A percentile compares a stretch with the other conserved stretches of the same genome.
These are phyloP conservation scores for Ophiocordyceps camponoti-rufipedis DNA, from an alignment of 2,329 filamentous ascomycete genomes.

Conservation along the genomic window DNA sequence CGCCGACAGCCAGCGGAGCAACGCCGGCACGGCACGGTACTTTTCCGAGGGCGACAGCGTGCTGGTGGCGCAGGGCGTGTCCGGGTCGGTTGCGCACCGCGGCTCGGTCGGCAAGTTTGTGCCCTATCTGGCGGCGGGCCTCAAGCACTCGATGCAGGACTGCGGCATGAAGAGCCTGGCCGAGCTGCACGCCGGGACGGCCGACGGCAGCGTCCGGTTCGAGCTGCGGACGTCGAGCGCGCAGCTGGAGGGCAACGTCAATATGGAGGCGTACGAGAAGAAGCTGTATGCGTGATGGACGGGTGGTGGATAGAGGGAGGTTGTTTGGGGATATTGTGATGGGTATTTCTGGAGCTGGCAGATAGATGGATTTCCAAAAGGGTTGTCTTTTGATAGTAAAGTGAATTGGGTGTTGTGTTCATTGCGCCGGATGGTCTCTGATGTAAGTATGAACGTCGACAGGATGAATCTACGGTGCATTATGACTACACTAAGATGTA, in stretches of 20 bases:
- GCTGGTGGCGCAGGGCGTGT: conserved; percentile 91
- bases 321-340: neutral
- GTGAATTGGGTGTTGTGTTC: too few relatives aligned
- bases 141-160: conserved; percentile 96
- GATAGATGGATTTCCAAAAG: neutral
- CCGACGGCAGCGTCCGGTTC: conserved; percentile 64
- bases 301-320: neutral
- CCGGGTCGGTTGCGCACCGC: conserved; percentile 65
- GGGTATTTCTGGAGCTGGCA: neutral
- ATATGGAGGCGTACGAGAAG: conserved; percentile 99
- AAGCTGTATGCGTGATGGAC: conserved; percentile 74
- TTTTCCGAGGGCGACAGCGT: conserved; percentile 95
- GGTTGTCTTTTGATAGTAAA: too few relatives aligned
- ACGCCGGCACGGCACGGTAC: conserved; percentile 92
- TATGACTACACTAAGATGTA: too few relatives aligned
- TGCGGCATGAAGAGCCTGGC: conserved; percentile 69
- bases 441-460: neutral
- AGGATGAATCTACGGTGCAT: too few relatives aligned
- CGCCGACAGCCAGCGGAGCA: conserved; percentile 61
- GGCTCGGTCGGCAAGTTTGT: conserved; percentile 86
- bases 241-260: conserved; percentile 90
- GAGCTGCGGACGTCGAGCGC: conserved; percentile 89
- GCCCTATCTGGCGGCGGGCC: conserved; percentile 83
- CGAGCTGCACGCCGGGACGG: conserved; percentile 59
- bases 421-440: too few relatives aligned